Percentiles rank a stretch among this genome's conserved stretches.
phyloP scores from a whole-genome alignment of 2,329 filamentous ascomycete genomes.

The Beauveria asiatica region DNA sequence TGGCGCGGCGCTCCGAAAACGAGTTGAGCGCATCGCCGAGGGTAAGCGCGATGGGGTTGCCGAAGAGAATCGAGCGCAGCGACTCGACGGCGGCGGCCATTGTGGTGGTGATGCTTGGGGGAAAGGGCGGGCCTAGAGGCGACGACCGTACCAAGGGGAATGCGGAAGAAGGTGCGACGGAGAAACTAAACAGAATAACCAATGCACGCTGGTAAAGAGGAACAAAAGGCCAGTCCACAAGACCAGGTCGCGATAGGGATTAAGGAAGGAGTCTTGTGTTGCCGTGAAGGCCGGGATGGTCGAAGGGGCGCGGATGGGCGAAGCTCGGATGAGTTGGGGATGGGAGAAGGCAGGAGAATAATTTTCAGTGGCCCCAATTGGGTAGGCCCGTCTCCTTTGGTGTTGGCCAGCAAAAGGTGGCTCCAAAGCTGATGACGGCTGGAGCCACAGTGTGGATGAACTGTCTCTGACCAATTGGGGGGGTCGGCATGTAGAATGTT shows the following conservation, averaged over 20 bases:
- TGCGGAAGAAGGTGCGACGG: constrained; percentile 14
- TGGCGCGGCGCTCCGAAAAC: constrained; percentile 78
- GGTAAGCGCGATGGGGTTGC: constrained; percentile 63
- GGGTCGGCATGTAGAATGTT: not conserved
- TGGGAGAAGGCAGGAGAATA: constrained; percentile 17
- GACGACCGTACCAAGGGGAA: constrained; percentile 16
- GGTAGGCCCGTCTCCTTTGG: not conserved
- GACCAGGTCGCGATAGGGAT: constrained; percentile 14
- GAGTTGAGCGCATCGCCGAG: constrained; percentile 70
- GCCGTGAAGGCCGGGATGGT: constrained; percentile 11
- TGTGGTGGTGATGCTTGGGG: constrained; percentile 20
- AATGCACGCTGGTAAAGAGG: constrained; percentile 7
- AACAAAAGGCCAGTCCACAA: constrained; percentile 14
- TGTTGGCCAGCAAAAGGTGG: not conserved
- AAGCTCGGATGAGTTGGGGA: constrained; percentile 14
- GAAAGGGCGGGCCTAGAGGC: constrained; percentile 17
- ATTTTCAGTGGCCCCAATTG: constrained; percentile 16
- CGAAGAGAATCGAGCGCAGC: constrained; percentile 55
- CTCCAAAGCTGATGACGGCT: constrained; percentile 8
- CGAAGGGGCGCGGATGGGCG: constrained; percentile 11
- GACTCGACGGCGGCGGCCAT: constrained; percentile 46
- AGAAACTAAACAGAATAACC: constrained; percentile 10
- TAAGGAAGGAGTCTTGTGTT: constrained; percentile 9
- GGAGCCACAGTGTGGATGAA: constrained; percentile 4
- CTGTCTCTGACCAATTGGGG: not conserved